Conservation (phyloP, 805 yeast species). For the Candida manassasensis region DNA sequence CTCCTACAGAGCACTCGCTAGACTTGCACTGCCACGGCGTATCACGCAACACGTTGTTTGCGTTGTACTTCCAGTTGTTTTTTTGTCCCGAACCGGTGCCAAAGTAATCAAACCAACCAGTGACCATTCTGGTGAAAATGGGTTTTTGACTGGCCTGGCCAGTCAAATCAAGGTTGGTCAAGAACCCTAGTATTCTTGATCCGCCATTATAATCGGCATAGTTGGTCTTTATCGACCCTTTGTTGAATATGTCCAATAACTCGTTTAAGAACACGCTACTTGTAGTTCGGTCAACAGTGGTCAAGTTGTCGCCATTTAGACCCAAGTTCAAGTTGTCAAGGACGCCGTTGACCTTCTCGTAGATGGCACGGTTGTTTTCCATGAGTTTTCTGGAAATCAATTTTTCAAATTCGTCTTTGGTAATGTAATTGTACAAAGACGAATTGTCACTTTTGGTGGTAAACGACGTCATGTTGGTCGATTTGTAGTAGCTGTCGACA, state of each 20-base stretch:
- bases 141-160: slow-evolving; percentile 13
- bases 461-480: slow-evolving; percentile 5
- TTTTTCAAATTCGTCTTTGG: slow-evolving; percentile 19
- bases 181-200: slow-evolving; percentile 36
- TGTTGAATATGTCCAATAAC: slow-evolving; percentile 19
- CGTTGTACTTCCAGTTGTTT: slow-evolving; percentile 29
- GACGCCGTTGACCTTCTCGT: slow-evolving; percentile 19
- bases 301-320: slow-evolving; percentile 8
- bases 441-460: background rate
- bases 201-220: slow-evolving; percentile 38
- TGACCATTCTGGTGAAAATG: slow-evolving; percentile 21
- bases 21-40: slow-evolving; percentile 30
- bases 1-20: slow-evolving; percentile 28
- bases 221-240: slow-evolving; percentile 32
- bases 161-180: slow-evolving; percentile 21
- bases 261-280: slow-evolving; percentile 24
- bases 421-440: slow-evolving; percentile 12
- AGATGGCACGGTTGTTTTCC: slow-evolving; percentile 20
- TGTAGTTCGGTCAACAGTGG: slow-evolving; percentile 11
- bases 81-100: slow-evolving; percentile 15
- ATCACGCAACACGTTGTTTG: slow-evolving; percentile 34
- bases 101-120: slow-evolving; percentile 40
- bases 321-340: slow-evolving; percentile 21
- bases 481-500: slow-evolving; percentile 22
- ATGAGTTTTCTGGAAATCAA: slow-evolving; percentile 17